Percentiles rank a stretch among this genome's conserved stretches.
Evolutionary conservation across 805 yeast genomes (phyloP).

Genomic region (Wickerhamomyces chaumierensis): DNA sequence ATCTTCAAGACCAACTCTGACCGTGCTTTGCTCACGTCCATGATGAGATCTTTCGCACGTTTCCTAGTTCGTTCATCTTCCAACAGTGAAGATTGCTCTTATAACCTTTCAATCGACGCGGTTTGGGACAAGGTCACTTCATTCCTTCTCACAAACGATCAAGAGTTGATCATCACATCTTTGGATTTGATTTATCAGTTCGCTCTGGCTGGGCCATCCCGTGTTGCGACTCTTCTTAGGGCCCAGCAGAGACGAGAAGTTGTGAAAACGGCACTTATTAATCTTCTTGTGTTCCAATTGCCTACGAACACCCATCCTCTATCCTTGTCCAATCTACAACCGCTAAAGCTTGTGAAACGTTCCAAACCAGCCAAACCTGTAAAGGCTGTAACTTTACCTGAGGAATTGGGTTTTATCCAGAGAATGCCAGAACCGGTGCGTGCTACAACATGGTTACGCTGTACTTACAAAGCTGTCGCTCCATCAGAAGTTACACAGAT

Average conservation of each 20-base stretch:
- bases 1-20: conserved; percentile 48
- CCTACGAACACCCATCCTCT: conserved; percentile 23
- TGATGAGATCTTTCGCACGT: conserved; percentile 69
- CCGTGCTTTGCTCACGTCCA: conserved; percentile 55
- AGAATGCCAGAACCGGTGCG: conserved; percentile 74
- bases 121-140: conserved; percentile 45
- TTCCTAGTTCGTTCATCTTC: conserved; percentile 50
- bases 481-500: conserved; percentile 90
- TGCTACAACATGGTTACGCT: conserved; percentile 90
- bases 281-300: conserved; percentile 41
- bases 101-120: conserved; percentile 28
- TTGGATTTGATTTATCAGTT: conserved; percentile 79
- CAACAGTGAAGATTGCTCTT: conserved; percentile 38
- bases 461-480: conserved; percentile 71
- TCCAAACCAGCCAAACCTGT: conserved; percentile 56
- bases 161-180: conserved; percentile 59
- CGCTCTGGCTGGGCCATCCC: conserved; percentile 47
- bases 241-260: conserved; percentile 38
- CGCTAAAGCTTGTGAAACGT: conserved; percentile 36
- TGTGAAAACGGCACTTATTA: conserved; percentile 50
- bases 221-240: conserved; percentile 41
- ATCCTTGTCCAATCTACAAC: conserved; percentile 14
- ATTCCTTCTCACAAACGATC: conserved; percentile 51
- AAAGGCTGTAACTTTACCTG: conserved; percentile 49
- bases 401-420: conserved; percentile 45